Evolutionary conservation across 192 early-diverging fungal genomes (phyloP), one percentile per base, ranked within the genome.

Genomic region (Chytriomyces confervae): DNA sequence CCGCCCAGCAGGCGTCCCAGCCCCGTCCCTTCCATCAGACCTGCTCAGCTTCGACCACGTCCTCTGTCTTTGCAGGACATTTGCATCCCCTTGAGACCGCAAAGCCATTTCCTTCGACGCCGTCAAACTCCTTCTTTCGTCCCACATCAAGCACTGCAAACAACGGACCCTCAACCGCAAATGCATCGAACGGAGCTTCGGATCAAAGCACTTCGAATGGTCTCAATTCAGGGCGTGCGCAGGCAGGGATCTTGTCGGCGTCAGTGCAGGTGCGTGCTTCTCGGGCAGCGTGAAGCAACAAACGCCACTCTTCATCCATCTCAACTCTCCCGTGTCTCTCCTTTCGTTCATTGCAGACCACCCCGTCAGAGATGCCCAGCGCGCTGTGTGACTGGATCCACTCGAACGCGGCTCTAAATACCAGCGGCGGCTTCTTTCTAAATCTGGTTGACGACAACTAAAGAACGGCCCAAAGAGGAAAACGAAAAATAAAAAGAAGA

Each of bases 381-480:
- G 72, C 72, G 2, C 44, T 74, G 45, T 27, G 61, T 23, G 60
- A 74, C 23, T 61, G 46, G 16, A 74, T 74, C n/a, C n/a, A 49
- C 7, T 44, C 27, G 27, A 74, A 74, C 50, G 47, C 43, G 10
- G 72, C 62, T 7, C 72, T 74, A 44, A 74, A 74, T 74, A 74
- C 72, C 27, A 74, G 45, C 45, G 72, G 72, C 23, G 29, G 60
- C 23, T 74, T 74, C 18, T 74, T 74, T 45, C 44, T 74, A 45
- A 74, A 74, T 62, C 44, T 74, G 8, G 72, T 74, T 7, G 72
- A 74, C 45, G 72, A 74, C 61, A 74, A 74, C 47, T 74, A 62
- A 27, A 74, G 2, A 74, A 1, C 18, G 16, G 10, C 7, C 18
- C n/a, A 65, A 2, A 5, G 5, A 60, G 20, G 16, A 23, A 60